phyloP scores from a whole-genome alignment of 2,329 filamentous ascomycete genomes.

The Curvularia hawaiiensis region DNA sequence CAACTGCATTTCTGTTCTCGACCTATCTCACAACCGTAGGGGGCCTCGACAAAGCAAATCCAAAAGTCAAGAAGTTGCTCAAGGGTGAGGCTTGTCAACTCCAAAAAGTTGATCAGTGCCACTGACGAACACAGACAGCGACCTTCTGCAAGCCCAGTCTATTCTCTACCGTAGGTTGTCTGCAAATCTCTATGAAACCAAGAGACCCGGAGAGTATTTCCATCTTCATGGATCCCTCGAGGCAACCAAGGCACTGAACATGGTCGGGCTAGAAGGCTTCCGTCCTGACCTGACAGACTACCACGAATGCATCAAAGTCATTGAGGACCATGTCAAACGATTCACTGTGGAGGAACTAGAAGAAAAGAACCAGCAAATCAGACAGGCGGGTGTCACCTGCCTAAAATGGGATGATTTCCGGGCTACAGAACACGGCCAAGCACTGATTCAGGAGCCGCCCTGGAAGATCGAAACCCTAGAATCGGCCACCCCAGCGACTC shows the following conservation, averaged over 20 bases:
- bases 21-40: conserved; percentile 63
- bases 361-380: conserved; percentile 48
- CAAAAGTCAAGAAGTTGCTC: conserved; percentile 54
- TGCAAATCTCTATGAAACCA: conserved; percentile 73
- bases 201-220: conserved; percentile 69
- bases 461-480: conserved; percentile 60
- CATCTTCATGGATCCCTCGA: conserved; percentile 78
- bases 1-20: conserved; percentile 63
- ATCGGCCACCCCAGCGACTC: conserved; percentile 54
- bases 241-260: conserved; percentile 69
- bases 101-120: not conserved
- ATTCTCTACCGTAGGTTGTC: conserved; percentile 73
- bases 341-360: conserved; percentile 49
- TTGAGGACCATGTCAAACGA: conserved; percentile 50
- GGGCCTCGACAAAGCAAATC: conserved; percentile 52
- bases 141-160: conserved; percentile 72
- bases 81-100: conserved; percentile 41
- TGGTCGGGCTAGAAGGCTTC: conserved; percentile 70
- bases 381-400: conserved; percentile 51
- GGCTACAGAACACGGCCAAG: conserved; percentile 48
- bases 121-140: conserved; percentile 64
- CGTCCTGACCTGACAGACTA: conserved; percentile 62
- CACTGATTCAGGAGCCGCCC: conserved; percentile 49
- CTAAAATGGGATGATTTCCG: conserved; percentile 50
- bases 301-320: conserved; percentile 48